phyloP scores from a whole-genome alignment of 2,329 filamentous ascomycete species.

The Paecilomyces niveus region DNA sequence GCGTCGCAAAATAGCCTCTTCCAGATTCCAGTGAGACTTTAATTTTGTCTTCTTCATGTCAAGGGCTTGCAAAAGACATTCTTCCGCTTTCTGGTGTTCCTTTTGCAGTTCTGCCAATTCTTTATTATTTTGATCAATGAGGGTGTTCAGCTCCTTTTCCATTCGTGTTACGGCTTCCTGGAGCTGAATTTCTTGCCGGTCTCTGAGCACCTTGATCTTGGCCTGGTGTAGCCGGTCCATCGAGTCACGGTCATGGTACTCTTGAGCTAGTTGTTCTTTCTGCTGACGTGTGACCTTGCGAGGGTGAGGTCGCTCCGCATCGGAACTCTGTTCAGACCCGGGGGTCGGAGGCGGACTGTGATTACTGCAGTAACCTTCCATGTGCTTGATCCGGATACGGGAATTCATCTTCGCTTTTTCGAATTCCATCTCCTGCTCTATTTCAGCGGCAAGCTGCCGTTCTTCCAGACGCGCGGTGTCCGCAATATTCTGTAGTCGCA shows the following conservation, averaged over 20 bases:
- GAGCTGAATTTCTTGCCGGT: constrained; percentile 36
- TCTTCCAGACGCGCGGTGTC: constrained; percentile 33
- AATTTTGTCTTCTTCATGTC: constrained; percentile 27
- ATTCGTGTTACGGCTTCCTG: constrained; percentile 32
- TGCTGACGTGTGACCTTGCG: constrained; percentile 35
- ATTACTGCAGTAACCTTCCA: constrained; percentile 41
- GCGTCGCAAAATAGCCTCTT: constrained; percentile 35
- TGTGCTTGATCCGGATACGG: constrained; percentile 39
- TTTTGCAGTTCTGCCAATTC: constrained; percentile 27
- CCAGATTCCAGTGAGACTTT: constrained; percentile 33
- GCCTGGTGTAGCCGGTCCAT: constrained; percentile 39
- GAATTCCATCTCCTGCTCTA: constrained; percentile 39
- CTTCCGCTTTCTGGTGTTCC: constrained; percentile 27
- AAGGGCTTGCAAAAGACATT: constrained; percentile 21
- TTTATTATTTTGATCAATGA: constrained; percentile 26
- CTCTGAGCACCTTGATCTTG: constrained; percentile 41
- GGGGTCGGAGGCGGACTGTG: constrained; percentile 29
- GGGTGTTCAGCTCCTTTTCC: constrained; percentile 29
- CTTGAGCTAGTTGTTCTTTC: constrained; percentile 37
- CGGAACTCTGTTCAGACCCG: constrained; percentile 10
- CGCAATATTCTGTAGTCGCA: constrained; percentile 24
- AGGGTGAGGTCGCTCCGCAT: constrained; percentile 13
- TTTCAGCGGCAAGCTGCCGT: constrained; percentile 36
- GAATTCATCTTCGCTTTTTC: constrained; percentile 36
- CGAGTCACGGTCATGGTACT: constrained; percentile 35